Percentiles rank a stretch among this genome's conserved stretches.
Conservation (phyloP, 306 rosid species). For the Canavalia ensiformis region DNA sequence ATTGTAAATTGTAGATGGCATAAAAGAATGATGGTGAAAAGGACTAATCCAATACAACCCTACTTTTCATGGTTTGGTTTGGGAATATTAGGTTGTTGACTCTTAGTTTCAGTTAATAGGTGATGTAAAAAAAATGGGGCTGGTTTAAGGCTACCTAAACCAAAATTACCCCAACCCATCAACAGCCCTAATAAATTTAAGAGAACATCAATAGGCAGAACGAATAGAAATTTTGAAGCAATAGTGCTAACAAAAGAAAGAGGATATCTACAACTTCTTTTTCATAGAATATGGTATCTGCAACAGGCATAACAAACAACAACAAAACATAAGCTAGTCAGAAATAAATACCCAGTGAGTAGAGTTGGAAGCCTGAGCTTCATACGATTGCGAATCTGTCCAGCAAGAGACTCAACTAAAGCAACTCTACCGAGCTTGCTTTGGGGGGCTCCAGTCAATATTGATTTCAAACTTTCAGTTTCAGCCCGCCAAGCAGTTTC, state of each 20-base stretch:
- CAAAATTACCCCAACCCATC: background rate
- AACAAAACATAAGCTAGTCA: constrained; percentile 30
- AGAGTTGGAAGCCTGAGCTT: constrained; percentile 93
- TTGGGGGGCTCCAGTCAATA: constrained; percentile 94
- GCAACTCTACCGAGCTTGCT: constrained; percentile 97
- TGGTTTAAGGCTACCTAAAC: background rate
- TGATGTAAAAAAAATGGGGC: background rate
- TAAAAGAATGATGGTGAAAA: background rate
- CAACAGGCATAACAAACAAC: constrained; percentile 26
- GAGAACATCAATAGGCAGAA: constrained; percentile 3
- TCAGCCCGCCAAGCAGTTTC: constrained; percentile 99
- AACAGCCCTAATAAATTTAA: background rate
- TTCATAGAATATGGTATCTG: constrained; percentile 29
- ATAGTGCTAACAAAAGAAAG: constrained; percentile 1
- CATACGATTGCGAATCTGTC: constrained; percentile 90
- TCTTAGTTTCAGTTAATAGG: background rate
- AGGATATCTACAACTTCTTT: constrained; percentile 9
- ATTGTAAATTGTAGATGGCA: constrained; percentile 16
- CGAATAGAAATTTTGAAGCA: background rate
- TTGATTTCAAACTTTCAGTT: constrained; percentile 95
- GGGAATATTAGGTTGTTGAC: background rate
- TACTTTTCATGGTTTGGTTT: constrained; percentile 20
- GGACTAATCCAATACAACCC: constrained; percentile 1
- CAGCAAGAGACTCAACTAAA: constrained; percentile 91
- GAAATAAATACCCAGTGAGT: constrained; percentile 82